Conservation (phyloP, 1,139 yeast genomes). For the Casaregolazyma suthepensis region DNA sequence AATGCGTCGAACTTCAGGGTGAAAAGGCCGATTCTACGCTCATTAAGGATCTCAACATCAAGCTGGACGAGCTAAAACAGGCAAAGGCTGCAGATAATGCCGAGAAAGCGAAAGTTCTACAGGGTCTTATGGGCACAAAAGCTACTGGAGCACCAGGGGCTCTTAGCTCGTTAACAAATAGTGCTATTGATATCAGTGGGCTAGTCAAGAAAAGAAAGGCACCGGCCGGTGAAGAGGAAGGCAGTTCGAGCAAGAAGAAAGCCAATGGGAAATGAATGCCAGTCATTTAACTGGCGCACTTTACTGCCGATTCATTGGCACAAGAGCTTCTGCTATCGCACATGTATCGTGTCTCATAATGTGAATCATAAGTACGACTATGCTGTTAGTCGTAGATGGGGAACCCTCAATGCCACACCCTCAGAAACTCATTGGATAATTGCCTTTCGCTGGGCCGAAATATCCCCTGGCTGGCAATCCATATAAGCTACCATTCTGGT, state of each 20-base stretch:
- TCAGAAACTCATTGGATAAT: constrained; percentile 5
- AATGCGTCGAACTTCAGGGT: constrained; percentile 43
- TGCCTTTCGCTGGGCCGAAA: constrained; percentile 37
- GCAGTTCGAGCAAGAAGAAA: constrained; percentile 2
- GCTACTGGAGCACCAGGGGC: constrained; percentile 17
- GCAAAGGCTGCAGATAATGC: constrained; percentile 47
- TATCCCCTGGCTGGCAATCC: constrained; percentile 38
- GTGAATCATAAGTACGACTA: too few relatives aligned
- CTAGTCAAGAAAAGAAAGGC: constrained; percentile 45
- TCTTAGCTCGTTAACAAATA: constrained; percentile 8
- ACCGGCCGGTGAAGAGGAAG: not conserved
- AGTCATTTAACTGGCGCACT: not conserved
- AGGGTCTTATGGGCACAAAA: constrained; percentile 56
- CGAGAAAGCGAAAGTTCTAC: constrained; percentile 53
- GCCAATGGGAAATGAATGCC: not conserved
- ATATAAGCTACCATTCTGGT: constrained; percentile 37
- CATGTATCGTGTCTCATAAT: too few relatives aligned
- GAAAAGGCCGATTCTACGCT: constrained; percentile 40
- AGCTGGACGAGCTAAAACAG: constrained; percentile 44
- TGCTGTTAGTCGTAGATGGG: too few relatives aligned
- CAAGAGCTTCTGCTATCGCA: too few relatives aligned
- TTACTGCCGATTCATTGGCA: too few relatives aligned
- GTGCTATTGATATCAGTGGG: constrained; percentile 51
- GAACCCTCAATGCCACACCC: constrained; percentile 12
- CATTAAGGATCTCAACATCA: constrained; percentile 45